Percentiles rank a stretch among this genome's conserved stretches.
Evolutionary conservation across 2,329 filamentous ascomycete species (phyloP).

Genomic region (Hysterium pulicare): DNA sequence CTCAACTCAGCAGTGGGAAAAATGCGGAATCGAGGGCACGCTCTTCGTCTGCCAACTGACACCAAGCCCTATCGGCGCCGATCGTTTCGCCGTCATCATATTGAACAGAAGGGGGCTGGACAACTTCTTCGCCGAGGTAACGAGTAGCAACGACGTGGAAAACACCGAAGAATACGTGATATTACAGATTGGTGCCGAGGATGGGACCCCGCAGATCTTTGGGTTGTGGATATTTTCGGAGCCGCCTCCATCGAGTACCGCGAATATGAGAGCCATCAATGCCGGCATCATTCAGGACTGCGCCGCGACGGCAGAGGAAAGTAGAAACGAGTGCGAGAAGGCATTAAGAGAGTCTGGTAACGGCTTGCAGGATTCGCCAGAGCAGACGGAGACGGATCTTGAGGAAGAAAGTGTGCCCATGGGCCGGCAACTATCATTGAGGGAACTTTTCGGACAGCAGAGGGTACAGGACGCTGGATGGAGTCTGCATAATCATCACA

Average conservation of each 20-base stretch:
- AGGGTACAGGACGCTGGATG: slow-evolving; percentile 50
- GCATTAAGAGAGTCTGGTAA: slow-evolving; percentile 16
- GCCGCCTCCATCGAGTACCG: slow-evolving; percentile 52
- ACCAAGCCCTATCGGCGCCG: slow-evolving; percentile 31
- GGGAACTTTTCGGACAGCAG: slow-evolving; percentile 55
- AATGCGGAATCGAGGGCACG: slow-evolving; percentile 78
- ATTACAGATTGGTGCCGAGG: slow-evolving; percentile 46
- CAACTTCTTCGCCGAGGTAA: slow-evolving; percentile 46
- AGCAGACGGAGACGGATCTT: slow-evolving; percentile 32
- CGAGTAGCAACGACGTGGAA: slow-evolving; percentile 43
- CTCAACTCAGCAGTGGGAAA: slow-evolving; percentile 70
- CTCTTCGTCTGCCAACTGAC: slow-evolving; percentile 76
- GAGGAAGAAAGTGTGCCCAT: slow-evolving; percentile 44
- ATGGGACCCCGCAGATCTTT: slow-evolving; percentile 43
- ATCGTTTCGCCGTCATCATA: slow-evolving; percentile 45
- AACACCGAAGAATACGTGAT: slow-evolving; percentile 59
- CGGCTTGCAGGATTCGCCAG: slow-evolving; percentile 16
- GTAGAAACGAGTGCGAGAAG: slow-evolving; percentile 40
- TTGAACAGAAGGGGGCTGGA: slow-evolving; percentile 48
- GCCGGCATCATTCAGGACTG: slow-evolving; percentile 55
- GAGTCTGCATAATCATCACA: slow-evolving; percentile 46
- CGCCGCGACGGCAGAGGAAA: slow-evolving; percentile 51
- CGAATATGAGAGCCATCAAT: slow-evolving; percentile 49
- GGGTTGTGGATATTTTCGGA: slow-evolving; percentile 66
- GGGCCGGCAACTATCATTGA: slow-evolving; percentile 52